phyloP scores from a whole-genome alignment of 164 flowering plant species.

The Stephania yunnanensis region DNA sequence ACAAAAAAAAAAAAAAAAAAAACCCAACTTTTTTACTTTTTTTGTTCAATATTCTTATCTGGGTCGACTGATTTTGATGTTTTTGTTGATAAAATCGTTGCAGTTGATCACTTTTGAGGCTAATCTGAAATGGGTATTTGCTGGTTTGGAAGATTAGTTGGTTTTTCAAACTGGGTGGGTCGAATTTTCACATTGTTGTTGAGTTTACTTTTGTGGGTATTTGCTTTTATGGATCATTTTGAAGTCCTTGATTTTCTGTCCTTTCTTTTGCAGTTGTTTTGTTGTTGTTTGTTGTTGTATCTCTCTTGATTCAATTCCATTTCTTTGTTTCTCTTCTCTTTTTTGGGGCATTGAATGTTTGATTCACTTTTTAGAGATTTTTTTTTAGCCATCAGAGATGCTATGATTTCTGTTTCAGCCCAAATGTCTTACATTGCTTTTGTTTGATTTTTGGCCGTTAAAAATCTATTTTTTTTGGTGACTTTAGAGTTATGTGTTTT shows the following conservation, averaged over 20 bases:
- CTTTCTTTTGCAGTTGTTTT: slow-evolving; percentile 4
- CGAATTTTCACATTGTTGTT: background rate
- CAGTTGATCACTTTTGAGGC: background rate
- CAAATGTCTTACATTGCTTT: slow-evolving; percentile 17
- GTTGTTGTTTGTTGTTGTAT: background rate
- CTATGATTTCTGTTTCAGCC: slow-evolving; percentile 33
- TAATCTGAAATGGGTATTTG: background rate
- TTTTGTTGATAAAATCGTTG: background rate
- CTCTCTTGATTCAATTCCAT: background rate
- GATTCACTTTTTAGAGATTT: background rate
- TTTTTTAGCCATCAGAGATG: slow-evolving; percentile 16
- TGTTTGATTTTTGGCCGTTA: slow-evolving; percentile 2
- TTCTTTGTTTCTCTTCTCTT: slow-evolving; percentile 1
- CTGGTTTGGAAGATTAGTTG: background rate
- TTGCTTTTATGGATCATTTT: slow-evolving; percentile 8
- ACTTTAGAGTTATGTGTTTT: background rate
- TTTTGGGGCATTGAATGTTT: slow-evolving; percentile 9
- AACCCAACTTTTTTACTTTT: background rate
- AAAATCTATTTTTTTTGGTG: background rate
- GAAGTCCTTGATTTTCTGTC: background rate
- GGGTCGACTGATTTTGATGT: background rate
- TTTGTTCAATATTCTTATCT: background rate
- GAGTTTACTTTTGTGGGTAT: slow-evolving; percentile 6
- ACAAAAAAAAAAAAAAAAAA: background rate
- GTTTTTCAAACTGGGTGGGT: background rate